Base-by-base conservation (phyloP, 768 basidiomycete species). In the Kwoniella sp. region DNA sequence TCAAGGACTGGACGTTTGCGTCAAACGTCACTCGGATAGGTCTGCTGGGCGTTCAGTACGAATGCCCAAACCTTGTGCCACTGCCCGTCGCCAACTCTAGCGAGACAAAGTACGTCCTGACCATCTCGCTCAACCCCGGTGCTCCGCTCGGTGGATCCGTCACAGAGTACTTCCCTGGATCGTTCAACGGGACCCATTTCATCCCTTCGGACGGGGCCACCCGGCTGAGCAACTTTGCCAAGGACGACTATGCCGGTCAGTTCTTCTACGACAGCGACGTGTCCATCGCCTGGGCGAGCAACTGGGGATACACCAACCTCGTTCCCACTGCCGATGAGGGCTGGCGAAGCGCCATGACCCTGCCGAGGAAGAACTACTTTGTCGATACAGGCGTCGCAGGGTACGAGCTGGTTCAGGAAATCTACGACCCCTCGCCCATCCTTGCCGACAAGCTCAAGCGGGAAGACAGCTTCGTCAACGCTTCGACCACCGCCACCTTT, bases 211-310 rank as follows among this genome's bases (percentile, higher is more conserved):
- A 69, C 34, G 32, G 28, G 6, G 59, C 62, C 5, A 50, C 54
- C 0, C 29, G 59, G 3, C 26, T 61, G 14, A 40, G 53, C 20
- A 61, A 63, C 28, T 69, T 64, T 47, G 70, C 40, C 12, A 63
- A 65, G 34, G 70, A 72, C 56, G 55, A 65, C 43, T 72, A 72
- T 34, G 70, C 70, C 10, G 59, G 44, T 0, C 63, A 69, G 27
- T 67, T 57, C 46, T 72, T 69, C 54, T 52, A 44, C 19, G 27
- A 43, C n/a, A 47, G 59, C 6, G 44, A 53, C 15, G 53, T 68
- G 11, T 54, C 47, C 10, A 62, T 68, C 15, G 63, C 41, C 14
- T 68, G 66, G 66, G 66, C 66, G 17, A 59, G 53, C 29, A 68
- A 68, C 46, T 65, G 63, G 63, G 54, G 62, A 43, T 68, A 68